Base-by-base conservation (phyloP, 2,329 filamentous ascomycete species). In the Ophiostoma himal-ulmi region DNA sequence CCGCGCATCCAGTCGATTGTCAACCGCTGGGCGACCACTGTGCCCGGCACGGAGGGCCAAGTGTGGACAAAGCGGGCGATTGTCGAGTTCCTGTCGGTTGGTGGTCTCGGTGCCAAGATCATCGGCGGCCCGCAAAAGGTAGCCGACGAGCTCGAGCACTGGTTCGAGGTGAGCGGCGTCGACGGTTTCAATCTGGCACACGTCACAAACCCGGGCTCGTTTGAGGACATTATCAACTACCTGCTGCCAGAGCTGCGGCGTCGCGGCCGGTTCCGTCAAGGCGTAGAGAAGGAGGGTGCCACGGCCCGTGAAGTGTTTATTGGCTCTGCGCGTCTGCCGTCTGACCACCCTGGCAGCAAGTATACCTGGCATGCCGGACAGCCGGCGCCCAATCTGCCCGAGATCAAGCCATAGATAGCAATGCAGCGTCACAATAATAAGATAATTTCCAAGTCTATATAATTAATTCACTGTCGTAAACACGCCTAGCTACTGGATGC, bases 111-210 rank as follows among this genome's bases (percentile, higher is more conserved):
- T 3, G 70, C 70, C 26, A 72, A 73, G 52, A 54, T 88, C 2
- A 86, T 92, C 0, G 90, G 90, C 0, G 91, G 88, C 0, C 81
- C 89, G 0, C 77, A 82, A 20, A 85, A 87, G 72, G 88, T 92
- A 0, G 90, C 88, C 0, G 89, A 93, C 75, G 83, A 84, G 57
- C 81, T 93, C 70, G 88, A 92, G 78, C 79, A 81, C 0, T 93
- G 90, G 89, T 81, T 91, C 0, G 75, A 81, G 7, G 89, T 91
- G 76, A 88, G 88, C 0, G 90, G 91, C 73, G 85, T 92, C 1
- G 90, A 92, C 76, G 90, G 90, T 0, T 93, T 93, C 78, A 93
- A 93, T 76, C 83, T 92, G 76, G 88, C 76, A 8, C 68, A 73
- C 62, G 71, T 70, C 20, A 69, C 66, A 3, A 70, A 89, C 88